Percentiles rank a stretch among this genome's conserved stretches.
phyloP scores from a whole-genome alignment of 2,329 filamentous ascomycete genomes.

The Ascochyta rabiei region DNA sequence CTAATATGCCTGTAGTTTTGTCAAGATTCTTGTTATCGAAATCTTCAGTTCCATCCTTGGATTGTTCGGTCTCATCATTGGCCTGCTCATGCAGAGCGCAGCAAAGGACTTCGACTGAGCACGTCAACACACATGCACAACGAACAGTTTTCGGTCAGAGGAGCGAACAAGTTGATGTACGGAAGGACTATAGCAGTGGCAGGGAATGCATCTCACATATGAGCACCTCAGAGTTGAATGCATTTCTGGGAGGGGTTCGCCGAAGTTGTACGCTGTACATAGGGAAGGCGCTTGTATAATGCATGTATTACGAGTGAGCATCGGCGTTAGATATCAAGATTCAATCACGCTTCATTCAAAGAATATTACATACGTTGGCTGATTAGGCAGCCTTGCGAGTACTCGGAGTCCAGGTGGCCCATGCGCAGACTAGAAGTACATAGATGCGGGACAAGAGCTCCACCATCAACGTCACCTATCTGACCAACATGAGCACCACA shows the following conservation, averaged over 20 bases:
- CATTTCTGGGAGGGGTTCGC: slow-evolving; percentile 3
- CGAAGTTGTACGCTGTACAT: slow-evolving; percentile 40
- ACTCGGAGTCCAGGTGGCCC: slow-evolving; percentile 22
- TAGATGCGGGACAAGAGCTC: slow-evolving; percentile 27
- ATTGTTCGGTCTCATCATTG: slow-evolving; percentile 94
- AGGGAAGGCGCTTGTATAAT: slow-evolving; percentile 44
- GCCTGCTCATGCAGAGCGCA: slow-evolving; percentile 84
- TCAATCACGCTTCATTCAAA: slow-evolving; percentile 10
- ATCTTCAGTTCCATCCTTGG: slow-evolving; percentile 98
- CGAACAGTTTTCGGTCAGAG: background rate
- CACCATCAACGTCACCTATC: slow-evolving; percentile 23
- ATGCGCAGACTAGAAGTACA: slow-evolving; percentile 20
- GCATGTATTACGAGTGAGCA: slow-evolving; percentile 46
- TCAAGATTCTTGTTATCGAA: slow-evolving; percentile 98
- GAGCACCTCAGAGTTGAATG: slow-evolving; percentile 11
- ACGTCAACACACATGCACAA: background rate
- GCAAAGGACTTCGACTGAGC: slow-evolving; percentile 70
- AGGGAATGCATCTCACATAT: slow-evolving; percentile 14
- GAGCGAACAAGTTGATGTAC: background rate
- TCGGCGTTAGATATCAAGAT: slow-evolving; percentile 34
- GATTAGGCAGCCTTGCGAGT: slow-evolving; percentile 3
- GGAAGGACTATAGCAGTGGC: background rate
- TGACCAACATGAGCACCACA: slow-evolving; percentile 35
- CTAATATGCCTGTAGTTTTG: slow-evolving; percentile 68
- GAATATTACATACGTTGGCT: background rate